Percentiles rank a stretch among this genome's conserved stretches.
Evolutionary conservation across 176 grass and related monocot genomes (phyloP).

Genomic region (Leersia perrieri): DNA sequence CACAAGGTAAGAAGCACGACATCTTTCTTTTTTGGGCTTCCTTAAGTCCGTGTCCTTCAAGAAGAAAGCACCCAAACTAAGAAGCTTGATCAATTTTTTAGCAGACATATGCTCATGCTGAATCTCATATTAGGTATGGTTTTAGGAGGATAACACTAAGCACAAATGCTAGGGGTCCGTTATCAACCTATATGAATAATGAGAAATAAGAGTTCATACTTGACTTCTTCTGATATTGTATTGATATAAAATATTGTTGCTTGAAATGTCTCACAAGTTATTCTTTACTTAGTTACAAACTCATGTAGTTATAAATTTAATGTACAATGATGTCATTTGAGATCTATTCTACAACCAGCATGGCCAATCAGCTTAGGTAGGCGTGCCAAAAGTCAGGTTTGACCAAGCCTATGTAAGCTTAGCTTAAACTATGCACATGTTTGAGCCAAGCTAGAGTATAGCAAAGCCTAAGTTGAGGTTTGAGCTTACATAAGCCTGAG

Average conservation of each 20-base stretch:
- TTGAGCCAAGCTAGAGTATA: background rate
- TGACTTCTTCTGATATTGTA: background rate
- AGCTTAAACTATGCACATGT: background rate
- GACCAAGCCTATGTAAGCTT: background rate
- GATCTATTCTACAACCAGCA: background rate
- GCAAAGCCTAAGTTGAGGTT: background rate
- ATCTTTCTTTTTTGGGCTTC: slow-evolving; percentile 63
- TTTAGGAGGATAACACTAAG: background rate
- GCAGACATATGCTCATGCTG: background rate
- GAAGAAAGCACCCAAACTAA: slow-evolving; percentile 55
- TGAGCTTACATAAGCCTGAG: background rate
- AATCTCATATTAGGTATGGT: slow-evolving; percentile 27
- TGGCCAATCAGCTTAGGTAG: background rate
- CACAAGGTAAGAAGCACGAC: too few species aligned
- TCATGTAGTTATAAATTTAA: background rate
- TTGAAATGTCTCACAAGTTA: background rate
- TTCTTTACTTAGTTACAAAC: background rate
- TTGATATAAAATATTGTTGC: background rate
- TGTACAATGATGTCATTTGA: background rate
- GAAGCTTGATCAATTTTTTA: slow-evolving; percentile 22
- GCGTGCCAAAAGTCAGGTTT: background rate
- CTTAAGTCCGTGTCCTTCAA: slow-evolving; percentile 57
- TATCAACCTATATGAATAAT: slow-evolving; percentile 4
- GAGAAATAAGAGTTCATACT: background rate
- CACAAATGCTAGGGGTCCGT: background rate